These are phyloP conservation scores for Sophora flavescens DNA, from an alignment of 306 rosid species.

Conservation along the genomic window DNA sequence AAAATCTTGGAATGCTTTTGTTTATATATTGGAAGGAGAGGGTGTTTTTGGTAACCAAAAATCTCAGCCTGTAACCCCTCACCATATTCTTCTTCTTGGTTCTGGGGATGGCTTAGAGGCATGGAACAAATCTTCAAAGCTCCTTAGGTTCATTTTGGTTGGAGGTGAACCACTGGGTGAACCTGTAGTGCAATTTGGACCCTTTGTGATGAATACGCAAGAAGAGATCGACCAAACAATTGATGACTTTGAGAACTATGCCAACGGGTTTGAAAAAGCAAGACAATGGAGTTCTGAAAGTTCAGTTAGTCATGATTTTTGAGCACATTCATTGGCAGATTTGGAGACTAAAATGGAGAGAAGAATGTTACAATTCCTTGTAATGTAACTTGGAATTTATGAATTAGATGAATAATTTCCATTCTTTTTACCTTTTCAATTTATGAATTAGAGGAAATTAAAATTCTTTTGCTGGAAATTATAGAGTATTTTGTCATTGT, in stretches of 20 bases:
- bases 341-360: neutral
- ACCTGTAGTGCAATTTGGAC: conserved; percentile 82
- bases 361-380: conserved; percentile 4
- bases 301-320: conserved; percentile 54
- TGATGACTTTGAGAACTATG: conserved; percentile 83
- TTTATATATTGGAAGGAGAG: conserved; percentile 88
- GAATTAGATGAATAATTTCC: conserved; percentile 29
- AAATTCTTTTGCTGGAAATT: too few species aligned
- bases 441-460: too few species aligned
- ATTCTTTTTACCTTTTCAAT: neutral
- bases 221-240: conserved; percentile 88
- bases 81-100: conserved; percentile 85
- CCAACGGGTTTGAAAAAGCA: conserved; percentile 95
- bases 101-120: conserved; percentile 82
- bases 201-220: conserved; percentile 97
- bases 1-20: conserved; percentile 87
- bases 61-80: conserved; percentile 58
- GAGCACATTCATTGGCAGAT: conserved; percentile 33
- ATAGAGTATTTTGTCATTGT: too few species aligned
- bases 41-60: conserved; percentile 72
- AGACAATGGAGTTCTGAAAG: conserved; percentile 87
- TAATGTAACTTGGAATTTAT: conserved; percentile 34
- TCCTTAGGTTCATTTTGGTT: conserved; percentile 77
- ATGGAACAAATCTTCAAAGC: conserved; percentile 81
- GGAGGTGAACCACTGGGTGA: conserved; percentile 93